Conservation (phyloP, 140 eudicot genomes). For the Stevia rebaudiana region DNA sequence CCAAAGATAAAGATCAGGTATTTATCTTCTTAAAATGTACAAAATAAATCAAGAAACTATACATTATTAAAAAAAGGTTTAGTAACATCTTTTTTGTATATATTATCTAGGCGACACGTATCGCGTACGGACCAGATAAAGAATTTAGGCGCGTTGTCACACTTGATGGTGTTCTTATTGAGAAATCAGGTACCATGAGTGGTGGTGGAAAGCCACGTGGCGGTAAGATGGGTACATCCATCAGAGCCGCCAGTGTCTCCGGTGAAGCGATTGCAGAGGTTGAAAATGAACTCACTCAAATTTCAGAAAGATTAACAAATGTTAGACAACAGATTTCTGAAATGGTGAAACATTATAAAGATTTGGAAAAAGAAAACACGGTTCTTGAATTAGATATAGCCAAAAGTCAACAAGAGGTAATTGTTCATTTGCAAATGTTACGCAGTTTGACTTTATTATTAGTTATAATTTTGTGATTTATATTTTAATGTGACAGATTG, state of each 20-base stretch:
- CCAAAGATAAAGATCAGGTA: constrained; percentile 88
- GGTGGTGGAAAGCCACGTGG: constrained; percentile 99
- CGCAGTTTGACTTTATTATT: neutral
- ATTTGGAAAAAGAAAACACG: constrained; percentile 50
- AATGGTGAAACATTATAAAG: constrained; percentile 43
- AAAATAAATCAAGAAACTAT: neutral
- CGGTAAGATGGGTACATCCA: constrained; percentile 86
- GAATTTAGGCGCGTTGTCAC: constrained; percentile 86
- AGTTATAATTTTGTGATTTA: neutral
- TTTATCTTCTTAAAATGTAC: neutral
- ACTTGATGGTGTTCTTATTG: constrained; percentile 75
- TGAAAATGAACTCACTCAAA: constrained; percentile 52
- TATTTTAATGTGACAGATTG: constrained; percentile 42
- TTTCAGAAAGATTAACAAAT: constrained; percentile 40
- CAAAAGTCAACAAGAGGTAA: constrained; percentile 79
- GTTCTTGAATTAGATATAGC: constrained; percentile 68
- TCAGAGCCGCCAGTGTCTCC: constrained; percentile 73
- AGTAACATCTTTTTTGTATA: neutral
- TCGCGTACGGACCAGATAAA: constrained; percentile 65
- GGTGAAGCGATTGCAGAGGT: constrained; percentile 64
- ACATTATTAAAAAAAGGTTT: neutral
- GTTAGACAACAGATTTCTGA: constrained; percentile 48
- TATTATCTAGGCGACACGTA: constrained; percentile 66
- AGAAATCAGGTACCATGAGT: constrained; percentile 93
- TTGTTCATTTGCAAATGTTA: neutral